These are phyloP conservation scores for Aegle marmelos DNA, from an alignment of 345 rosid species.

Conservation along the genomic window DNA sequence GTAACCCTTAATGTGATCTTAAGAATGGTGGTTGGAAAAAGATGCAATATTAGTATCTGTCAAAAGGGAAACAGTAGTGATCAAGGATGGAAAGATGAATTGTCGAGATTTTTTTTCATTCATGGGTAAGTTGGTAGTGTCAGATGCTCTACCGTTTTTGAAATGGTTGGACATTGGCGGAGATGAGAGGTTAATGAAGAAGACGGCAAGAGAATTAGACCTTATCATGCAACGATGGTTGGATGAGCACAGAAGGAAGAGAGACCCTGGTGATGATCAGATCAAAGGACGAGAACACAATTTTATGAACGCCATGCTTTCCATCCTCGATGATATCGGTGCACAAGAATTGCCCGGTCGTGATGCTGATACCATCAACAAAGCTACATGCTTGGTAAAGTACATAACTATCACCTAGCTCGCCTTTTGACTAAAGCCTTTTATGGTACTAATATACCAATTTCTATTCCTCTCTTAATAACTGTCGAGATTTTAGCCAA, in stretches of 20 bases:
- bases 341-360: neutral
- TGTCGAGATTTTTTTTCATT: neutral
- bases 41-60: neutral
- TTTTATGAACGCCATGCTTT: neutral
- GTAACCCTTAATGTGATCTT: neutral
- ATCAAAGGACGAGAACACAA: neutral
- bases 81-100: neutral
- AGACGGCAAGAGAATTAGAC: constrained; percentile 12
- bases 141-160: neutral
- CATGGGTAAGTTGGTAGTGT: neutral
- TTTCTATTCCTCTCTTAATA: too few relatives aligned
- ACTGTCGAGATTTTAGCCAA: too few relatives aligned
- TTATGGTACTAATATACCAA: too few relatives aligned
- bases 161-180: constrained; percentile 32
- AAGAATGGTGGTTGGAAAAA: neutral
- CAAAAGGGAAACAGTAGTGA: neutral
- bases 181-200: constrained; percentile 28
- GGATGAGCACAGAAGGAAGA: too few relatives aligned
- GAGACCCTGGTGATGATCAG: neutral
- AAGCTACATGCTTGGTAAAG: neutral
- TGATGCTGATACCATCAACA: neutral
- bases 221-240: too few relatives aligned
- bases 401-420: too few relatives aligned
- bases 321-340: neutral
- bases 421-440: too few relatives aligned